These are phyloP conservation scores for Yarrowia sp. DNA, from an alignment of 805 yeast genomes.

Conservation along the genomic window DNA sequence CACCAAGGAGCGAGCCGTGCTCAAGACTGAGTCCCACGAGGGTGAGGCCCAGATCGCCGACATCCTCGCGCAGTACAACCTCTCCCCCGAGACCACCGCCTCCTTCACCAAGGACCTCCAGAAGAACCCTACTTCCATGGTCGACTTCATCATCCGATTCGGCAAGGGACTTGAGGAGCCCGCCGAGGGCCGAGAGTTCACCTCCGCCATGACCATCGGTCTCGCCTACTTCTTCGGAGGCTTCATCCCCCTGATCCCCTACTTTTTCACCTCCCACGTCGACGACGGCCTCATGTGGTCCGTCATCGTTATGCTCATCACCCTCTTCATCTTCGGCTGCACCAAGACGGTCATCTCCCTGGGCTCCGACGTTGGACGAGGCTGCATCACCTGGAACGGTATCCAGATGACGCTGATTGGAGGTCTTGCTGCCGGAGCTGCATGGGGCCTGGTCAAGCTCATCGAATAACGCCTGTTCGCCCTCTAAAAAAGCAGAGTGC, in stretches of 20 bases:
- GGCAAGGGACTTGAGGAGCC: constrained; percentile 96
- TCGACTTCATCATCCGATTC: constrained; percentile 80
- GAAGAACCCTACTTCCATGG: constrained; percentile 70
- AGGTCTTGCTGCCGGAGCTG: constrained; percentile 96
- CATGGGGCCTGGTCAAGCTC: constrained; percentile 84
- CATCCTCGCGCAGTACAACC: constrained; percentile 66
- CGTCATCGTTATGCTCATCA: constrained; percentile 76
- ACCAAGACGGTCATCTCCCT: constrained; percentile 80
- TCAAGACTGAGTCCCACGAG: constrained; percentile 35
- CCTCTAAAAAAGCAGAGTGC: not conserved
- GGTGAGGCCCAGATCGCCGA: constrained; percentile 79
- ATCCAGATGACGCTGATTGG: constrained; percentile 92
- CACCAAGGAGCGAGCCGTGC: constrained; percentile 34
- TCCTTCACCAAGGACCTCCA: constrained; percentile 77
- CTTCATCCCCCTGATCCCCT: constrained; percentile 84
- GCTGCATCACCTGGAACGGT: constrained; percentile 61
- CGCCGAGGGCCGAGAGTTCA: constrained; percentile 82
- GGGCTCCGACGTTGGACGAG: constrained; percentile 66
- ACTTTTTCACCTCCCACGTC: constrained; percentile 77
- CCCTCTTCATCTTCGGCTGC: constrained; percentile 84
- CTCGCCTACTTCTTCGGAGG: constrained; percentile 88
- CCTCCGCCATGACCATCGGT: constrained; percentile 89
- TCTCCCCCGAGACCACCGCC: constrained; percentile 67
- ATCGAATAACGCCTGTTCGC: constrained; percentile 48
- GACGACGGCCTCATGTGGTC: constrained; percentile 72